Evolutionary conservation across 2,329 filamentous ascomycete genomes (phyloP), one percentile per base, ranked within the genome.

Genomic region (Coniochaeta prunicola): DNA sequence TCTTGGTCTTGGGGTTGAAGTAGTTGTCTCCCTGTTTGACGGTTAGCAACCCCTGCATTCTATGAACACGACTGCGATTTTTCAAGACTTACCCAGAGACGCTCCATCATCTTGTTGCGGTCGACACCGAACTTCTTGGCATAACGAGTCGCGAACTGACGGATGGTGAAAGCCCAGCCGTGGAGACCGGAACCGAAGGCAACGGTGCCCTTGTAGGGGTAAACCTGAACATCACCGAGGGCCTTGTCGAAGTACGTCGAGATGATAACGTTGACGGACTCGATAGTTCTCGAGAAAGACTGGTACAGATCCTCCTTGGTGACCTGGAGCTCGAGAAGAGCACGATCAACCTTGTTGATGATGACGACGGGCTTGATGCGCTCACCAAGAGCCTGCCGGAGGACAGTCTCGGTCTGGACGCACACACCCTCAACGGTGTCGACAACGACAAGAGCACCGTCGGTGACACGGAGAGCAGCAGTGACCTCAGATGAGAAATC

Each of bases 281-380:
- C 94, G 73, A 99, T 92, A 77, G 94, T 96, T 88, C 93, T 90
- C 66, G 91, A 92, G 89, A 99, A 99, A 77, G 93, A 96, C 85
- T 97, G 93, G 88, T 96, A 99, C 69, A 99, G 83, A 76, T 99
- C 94, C 83, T 99, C 94, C 88, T 97, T 97, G 80, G 86, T 88
- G 74, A 97, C 88, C 84, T 99, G 94, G 66, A 99, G 88, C 83
- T 99, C 94, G 77, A 99, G 92, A 75, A 99, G 91, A 80, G 94
- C 92, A 82, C 94, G 93, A 77, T 99, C 94, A 79, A 99, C 94
- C 90, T 99, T 99, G 92, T 99, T 99, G 87, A 99, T 97, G 80
- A 97, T 90, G 76, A 97, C 87, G 74, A 99, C 93, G 73, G 94
- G 94, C 90, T 97, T 97, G 81, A 99, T 99, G 83, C 94, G 93